Base-by-base conservation (phyloP, 1,139 yeast genomes). In the Diutina pseudorugosa region DNA sequence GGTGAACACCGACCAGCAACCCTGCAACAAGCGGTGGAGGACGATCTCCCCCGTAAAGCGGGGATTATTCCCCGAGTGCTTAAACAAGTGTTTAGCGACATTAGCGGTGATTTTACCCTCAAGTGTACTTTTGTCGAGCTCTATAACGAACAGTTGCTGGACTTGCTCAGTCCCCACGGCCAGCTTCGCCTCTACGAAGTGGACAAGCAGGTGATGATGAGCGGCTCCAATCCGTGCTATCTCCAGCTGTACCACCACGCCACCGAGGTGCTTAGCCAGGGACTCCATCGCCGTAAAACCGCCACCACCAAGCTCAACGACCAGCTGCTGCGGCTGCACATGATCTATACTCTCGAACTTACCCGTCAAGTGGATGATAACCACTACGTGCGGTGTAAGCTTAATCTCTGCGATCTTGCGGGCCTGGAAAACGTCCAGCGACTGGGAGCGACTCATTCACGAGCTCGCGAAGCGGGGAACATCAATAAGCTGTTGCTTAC, bases 171-270 rank as follows among this genome's bases (percentile, higher is more conserved):
- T 47, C 91, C 85, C 55, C 41, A 49, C 52, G 27, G 51, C 55
- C 9, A 47, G 40, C 40, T 45, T 9, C 36, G 49, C 8, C n/a
- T 45, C 16, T 27, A 8, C 19, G 49, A 68, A 8, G 53, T 49
- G 12, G 41, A 56, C 47, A 75, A 48, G 7, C 23, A 53, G 70
- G 56, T 65, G 80, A 54, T 69, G 79, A 76, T 82, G 42, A 85
- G 80, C 54, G 81, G 81, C 59, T 63, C 82, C 53, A 75, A 73
- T 55, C 86, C 82, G 59, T 74, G 79, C 49, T 73, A 75, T 52
- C 73, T 85, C 4, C 72, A 71, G 48, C 71, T 70, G 60, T 77
- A 82, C 11, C 63, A 68, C 14, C 80, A 80, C 52, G 93, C 88
- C 8, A 53, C 57, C 30, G 52, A 51, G 11, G 54, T 57, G 16